Conservation (phyloP, 2,329 filamentous ascomycete species). For the Penicillium sp. region DNA sequence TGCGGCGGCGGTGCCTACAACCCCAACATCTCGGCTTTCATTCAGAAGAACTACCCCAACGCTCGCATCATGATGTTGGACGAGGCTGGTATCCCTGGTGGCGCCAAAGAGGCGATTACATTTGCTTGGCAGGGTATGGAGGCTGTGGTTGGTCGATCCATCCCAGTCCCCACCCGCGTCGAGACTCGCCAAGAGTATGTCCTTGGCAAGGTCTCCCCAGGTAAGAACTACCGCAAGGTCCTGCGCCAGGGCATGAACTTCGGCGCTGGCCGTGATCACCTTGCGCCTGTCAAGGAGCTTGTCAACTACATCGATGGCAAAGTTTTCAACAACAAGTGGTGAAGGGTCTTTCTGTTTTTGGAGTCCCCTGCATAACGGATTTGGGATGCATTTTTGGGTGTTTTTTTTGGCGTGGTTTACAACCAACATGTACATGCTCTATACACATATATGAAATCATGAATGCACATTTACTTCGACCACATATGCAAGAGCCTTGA, state of each 20-base stretch:
- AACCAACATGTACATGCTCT: not conserved
- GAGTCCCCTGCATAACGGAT: not conserved
- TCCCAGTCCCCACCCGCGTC: constrained; percentile 57
- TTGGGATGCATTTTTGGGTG: not conserved
- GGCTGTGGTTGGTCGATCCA: constrained; percentile 57
- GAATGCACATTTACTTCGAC: not conserved
- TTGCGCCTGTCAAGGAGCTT: constrained; percentile 54
- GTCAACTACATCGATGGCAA: constrained; percentile 54
- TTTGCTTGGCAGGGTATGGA: constrained; percentile 66
- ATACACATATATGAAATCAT: not conserved
- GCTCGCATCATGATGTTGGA: constrained; percentile 58
- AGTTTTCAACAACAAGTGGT: constrained; percentile 52
- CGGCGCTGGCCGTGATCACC: constrained; percentile 46
- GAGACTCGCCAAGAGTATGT: constrained; percentile 56
- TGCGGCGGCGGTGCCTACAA: constrained; percentile 62
- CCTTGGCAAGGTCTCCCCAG: constrained; percentile 58
- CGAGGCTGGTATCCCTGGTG: constrained; percentile 58
- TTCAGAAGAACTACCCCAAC: constrained; percentile 53
- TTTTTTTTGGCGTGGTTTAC: not conserved
- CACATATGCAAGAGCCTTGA: too few relatives aligned
- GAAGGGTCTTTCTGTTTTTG: not conserved
- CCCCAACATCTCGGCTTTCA: constrained; percentile 57
- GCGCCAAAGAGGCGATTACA: constrained; percentile 62
- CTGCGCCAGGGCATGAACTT: constrained; percentile 57
- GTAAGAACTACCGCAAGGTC: constrained; percentile 57